phyloP scores from a whole-genome alignment of 2,329 filamentous ascomycete genomes.

The Cladosporium colombiae region DNA sequence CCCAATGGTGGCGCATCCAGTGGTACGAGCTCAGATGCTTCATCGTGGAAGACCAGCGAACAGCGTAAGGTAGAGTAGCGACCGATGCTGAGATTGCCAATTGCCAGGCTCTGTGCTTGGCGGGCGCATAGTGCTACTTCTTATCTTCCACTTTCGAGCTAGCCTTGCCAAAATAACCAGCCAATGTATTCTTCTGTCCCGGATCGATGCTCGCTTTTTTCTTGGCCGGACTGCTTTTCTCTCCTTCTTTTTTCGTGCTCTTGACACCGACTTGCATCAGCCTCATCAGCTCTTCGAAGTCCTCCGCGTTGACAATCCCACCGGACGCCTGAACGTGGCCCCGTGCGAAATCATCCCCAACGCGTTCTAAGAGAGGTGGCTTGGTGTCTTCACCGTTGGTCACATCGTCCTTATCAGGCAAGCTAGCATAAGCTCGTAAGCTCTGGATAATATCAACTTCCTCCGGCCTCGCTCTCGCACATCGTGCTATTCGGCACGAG shows the following conservation, averaged over 20 bases:
- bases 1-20: conserved; percentile 30
- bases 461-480: conserved; percentile 54
- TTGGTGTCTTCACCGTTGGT: conserved; percentile 30
- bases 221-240: conserved; percentile 34
- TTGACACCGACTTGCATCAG: conserved; percentile 62
- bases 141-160: neutral
- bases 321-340: conserved; percentile 70
- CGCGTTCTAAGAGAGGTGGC: conserved; percentile 45
- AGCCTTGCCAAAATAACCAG: conserved; percentile 56
- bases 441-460: conserved; percentile 65
- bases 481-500: conserved; percentile 62
- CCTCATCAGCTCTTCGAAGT: conserved; percentile 66
- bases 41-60: neutral
- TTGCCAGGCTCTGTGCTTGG: neutral
- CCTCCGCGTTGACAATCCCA: conserved; percentile 60
- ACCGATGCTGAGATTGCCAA: neutral
- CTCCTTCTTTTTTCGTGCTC: conserved; percentile 40
- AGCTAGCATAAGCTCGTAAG: conserved; percentile 53
- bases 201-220: conserved; percentile 36
- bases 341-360: conserved; percentile 65
- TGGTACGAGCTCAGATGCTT: conserved; percentile 17
- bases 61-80: conserved; percentile 2
- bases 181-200: conserved; percentile 56
- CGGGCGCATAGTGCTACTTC: neutral
- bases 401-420: conserved; percentile 42